Evolutionary conservation across 768 basidiomycete genomes (phyloP), one percentile per base, ranked within the genome.

Genomic region (Coprinopsis sp.): DNA sequence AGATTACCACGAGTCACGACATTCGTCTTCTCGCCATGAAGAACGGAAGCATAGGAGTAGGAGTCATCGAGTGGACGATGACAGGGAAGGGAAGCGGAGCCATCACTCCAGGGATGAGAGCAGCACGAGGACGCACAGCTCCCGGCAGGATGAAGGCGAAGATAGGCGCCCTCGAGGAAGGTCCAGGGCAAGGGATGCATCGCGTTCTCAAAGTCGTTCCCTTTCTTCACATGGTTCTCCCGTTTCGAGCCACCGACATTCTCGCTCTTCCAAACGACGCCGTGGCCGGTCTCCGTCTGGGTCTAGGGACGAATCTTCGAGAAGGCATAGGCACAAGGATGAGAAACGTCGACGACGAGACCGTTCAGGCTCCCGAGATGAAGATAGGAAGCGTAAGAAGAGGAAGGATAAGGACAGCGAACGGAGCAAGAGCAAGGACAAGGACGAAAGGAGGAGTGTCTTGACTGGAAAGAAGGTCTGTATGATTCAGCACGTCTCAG

Each of bases 401-500:
- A 54, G 59, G 27, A 70, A 58, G 51, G 67, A 69, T 14, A 65
- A 65, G 52, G 65, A 24, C 21, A 16, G 22, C 19, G 18, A 44
- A 21, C 23, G 38, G 52, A 36, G 41, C 60, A 56, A 54, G 44
- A 53, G 57, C 13, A 65, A 50, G 39, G 53, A 60, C 30, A 66
- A 63, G 47, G 63, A 65, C 23, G 70, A 62, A 67, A 66, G 48
- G 73, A 74, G 79, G 18, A 82, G 80, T 52, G 64, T 79, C 23
- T 53, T 82, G 50, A 83, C 81, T 3, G 81, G 80, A 1, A 81
- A 81, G 56, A 82, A 79, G 76, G 79, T 76, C 21, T 18, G 42
- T 47, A 34, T 19, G 2, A 33, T 47, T 24, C 3, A 0, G 28
- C 14, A 18, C 24, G 14, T 19, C 14, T 13, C 29, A 5, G 25